Evolutionary conservation across 176 grass and related monocot species (phyloP).

Genomic region (Eragrostis curvula): DNA sequence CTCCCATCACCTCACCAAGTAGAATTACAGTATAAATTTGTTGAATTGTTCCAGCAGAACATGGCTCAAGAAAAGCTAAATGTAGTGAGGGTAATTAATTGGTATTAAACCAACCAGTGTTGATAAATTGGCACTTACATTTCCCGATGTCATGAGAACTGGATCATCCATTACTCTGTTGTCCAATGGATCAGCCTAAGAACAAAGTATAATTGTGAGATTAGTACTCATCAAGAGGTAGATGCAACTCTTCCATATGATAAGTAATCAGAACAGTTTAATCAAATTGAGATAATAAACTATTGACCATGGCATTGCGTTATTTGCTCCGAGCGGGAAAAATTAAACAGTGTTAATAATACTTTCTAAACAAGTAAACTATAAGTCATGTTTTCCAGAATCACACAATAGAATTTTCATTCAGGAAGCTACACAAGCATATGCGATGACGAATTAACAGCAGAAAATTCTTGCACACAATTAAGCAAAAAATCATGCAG

Average conservation of each 20-base stretch:
- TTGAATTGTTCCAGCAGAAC: slow-evolving; percentile 6
- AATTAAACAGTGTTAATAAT: neutral
- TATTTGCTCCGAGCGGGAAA: neutral
- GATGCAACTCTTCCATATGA: no score
- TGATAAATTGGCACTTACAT: slow-evolving; percentile 43
- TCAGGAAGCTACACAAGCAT: no score
- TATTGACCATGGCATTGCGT: slow-evolving; percentile 5
- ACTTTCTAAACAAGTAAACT: slow-evolving; percentile 15
- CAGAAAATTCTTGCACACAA: no score
- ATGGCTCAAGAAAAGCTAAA: neutral
- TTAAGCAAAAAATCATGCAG: no score
- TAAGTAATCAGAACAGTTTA: neutral
- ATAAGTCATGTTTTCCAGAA: neutral
- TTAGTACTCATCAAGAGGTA: slow-evolving; percentile 23
- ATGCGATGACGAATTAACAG: no score
- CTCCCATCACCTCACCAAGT: neutral
- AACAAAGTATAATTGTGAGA: slow-evolving; percentile 24
- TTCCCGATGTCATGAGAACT: slow-evolving; percentile 46
- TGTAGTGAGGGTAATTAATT: neutral
- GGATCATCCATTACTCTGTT: slow-evolving; percentile 38
- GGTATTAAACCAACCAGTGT: slow-evolving; percentile 9
- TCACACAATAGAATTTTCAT: slow-evolving; percentile 16
- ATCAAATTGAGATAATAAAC: slow-evolving; percentile 16
- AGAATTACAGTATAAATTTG: neutral
- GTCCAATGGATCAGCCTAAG: slow-evolving; percentile 32